These are phyloP conservation scores for Nadsonia starkeyi-henricii DNA, from an alignment of 1,139 yeast genomes.

Conservation along the genomic window DNA sequence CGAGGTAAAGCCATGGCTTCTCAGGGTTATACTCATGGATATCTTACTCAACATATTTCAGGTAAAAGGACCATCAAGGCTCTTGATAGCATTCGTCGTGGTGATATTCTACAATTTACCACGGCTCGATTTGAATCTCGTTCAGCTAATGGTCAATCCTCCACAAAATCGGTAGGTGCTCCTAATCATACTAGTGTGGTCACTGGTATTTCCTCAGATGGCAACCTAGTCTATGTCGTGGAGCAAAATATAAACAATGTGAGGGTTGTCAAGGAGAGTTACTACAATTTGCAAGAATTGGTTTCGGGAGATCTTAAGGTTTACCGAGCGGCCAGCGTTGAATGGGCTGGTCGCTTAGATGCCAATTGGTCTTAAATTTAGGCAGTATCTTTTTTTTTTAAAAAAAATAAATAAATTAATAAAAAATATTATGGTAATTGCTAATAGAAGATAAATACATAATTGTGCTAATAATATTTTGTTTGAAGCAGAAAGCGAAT, in stretches of 20 bases:
- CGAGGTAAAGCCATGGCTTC: conserved; percentile 51
- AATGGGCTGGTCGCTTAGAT: conserved; percentile 37
- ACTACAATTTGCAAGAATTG: conserved; percentile 31
- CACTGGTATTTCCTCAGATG: conserved; percentile 20
- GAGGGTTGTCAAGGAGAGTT: conserved; percentile 35
- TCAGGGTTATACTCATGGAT: conserved; percentile 44
- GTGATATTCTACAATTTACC: conserved; percentile 35
- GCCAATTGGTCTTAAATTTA: conserved; percentile 15
- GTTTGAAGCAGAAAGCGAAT: neutral
- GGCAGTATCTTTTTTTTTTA: neutral
- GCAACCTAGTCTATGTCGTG: conserved; percentile 29
- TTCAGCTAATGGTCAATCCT: conserved; percentile 12
- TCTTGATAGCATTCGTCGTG: conserved; percentile 27
- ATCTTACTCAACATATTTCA: conserved; percentile 27
- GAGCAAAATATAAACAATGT: conserved; percentile 51
- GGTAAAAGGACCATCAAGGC: conserved; percentile 5
- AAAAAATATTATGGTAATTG: no score
- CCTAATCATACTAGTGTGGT: conserved; percentile 63
- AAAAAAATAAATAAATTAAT: neutral
- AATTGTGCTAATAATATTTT: neutral
- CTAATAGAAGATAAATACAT: no score
- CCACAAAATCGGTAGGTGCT: conserved; percentile 31
- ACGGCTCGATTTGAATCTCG: conserved; percentile 30
- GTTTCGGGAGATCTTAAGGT: conserved; percentile 36
- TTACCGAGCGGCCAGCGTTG: conserved; percentile 41